phyloP scores from a whole-genome alignment of 768 basidiomycete species.

The Mycena rosella region DNA sequence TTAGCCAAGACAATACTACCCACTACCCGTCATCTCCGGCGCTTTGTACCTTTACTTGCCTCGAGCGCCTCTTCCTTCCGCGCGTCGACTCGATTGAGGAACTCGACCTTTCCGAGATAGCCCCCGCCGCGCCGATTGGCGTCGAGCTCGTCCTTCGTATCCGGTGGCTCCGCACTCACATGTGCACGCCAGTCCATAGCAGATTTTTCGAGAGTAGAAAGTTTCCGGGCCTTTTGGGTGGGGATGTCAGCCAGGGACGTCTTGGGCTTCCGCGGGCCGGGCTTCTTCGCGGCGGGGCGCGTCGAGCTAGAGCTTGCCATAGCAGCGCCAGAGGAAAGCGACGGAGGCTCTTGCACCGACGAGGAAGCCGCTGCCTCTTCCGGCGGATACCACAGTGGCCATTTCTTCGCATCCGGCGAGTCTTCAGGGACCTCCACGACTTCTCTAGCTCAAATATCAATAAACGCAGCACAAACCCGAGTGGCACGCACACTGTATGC shows the following conservation, averaged over 20 bases:
- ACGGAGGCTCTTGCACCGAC: constrained; percentile 1
- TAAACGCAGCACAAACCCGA: constrained; percentile 13
- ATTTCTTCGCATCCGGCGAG: constrained; percentile 81
- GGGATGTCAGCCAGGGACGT: constrained; percentile 68
- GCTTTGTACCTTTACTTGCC: constrained; percentile 66
- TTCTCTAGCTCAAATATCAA: constrained; percentile 63
- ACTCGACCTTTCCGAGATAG: constrained; percentile 89
- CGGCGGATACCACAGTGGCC: constrained; percentile 66
- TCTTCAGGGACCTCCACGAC: constrained; percentile 79
- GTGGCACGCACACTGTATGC: constrained; percentile 70
- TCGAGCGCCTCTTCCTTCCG: constrained; percentile 77
- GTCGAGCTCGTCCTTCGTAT: constrained; percentile 78
- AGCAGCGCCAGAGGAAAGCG: constrained; percentile 15
- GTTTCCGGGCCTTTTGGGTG: constrained; percentile 73
- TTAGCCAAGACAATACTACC: not conserved
- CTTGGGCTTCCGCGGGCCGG: constrained; percentile 78
- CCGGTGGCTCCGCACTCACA: constrained; percentile 57
- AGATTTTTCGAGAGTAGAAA: constrained; percentile 88
- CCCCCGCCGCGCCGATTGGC: constrained; percentile 81
- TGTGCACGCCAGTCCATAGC: constrained; percentile 89
- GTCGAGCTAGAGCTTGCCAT: constrained; percentile 25
- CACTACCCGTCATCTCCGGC: constrained; percentile 51
- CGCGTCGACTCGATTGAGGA: constrained; percentile 80
- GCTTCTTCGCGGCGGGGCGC: constrained; percentile 53
- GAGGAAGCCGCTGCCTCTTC: constrained; percentile 11